These are phyloP conservation scores for Trichoderma semiorbis DNA, from an alignment of 2,329 filamentous ascomycete species.

Conservation along the genomic window DNA sequence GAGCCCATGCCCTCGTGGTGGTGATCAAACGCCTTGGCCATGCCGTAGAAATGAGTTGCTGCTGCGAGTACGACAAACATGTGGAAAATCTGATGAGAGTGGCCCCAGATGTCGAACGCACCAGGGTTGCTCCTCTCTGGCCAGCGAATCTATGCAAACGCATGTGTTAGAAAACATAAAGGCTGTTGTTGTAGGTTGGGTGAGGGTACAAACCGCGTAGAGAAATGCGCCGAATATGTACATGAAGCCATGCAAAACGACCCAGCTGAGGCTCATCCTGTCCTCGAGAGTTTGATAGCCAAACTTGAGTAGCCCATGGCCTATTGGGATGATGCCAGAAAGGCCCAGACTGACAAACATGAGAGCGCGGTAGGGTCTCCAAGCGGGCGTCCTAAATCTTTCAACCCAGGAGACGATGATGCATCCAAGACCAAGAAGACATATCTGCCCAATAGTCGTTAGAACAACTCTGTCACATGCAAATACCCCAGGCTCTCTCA, in stretches of 20 bases:
- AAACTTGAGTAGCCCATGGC: slow-evolving; percentile 69
- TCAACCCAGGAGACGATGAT: slow-evolving; percentile 74
- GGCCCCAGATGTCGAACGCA: slow-evolving; percentile 84
- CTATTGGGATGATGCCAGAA: slow-evolving; percentile 76
- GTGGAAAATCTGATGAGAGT: slow-evolving; percentile 96
- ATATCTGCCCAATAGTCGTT: slow-evolving; percentile 58
- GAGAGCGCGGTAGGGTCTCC: slow-evolving; percentile 77
- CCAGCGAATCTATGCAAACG: slow-evolving; percentile 62
- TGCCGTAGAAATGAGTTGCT: slow-evolving; percentile 72
- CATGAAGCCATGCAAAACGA: slow-evolving; percentile 73
- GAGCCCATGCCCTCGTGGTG: slow-evolving; percentile 63
- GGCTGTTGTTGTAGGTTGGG: not conserved
- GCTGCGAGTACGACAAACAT: slow-evolving; percentile 82
- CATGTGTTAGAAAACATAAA: not conserved
- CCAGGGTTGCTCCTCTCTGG: slow-evolving; percentile 79
- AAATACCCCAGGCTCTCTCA: not conserved
- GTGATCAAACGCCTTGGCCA: slow-evolving; percentile 82
- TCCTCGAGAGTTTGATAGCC: slow-evolving; percentile 63
- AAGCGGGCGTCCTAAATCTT: slow-evolving; percentile 76
- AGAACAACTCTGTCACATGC: not conserved
- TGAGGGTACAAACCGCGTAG: slow-evolving; percentile 64
- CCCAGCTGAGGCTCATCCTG: slow-evolving; percentile 76
- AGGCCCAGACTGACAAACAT: slow-evolving; percentile 90
- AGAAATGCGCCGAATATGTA: slow-evolving; percentile 84
- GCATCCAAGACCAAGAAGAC: slow-evolving; percentile 71